Percentiles rank a stretch among this genome's conserved stretches.
Evolutionary conservation across 164 flowering plant genomes (phyloP).

Genomic region (Stephania japonica): DNA sequence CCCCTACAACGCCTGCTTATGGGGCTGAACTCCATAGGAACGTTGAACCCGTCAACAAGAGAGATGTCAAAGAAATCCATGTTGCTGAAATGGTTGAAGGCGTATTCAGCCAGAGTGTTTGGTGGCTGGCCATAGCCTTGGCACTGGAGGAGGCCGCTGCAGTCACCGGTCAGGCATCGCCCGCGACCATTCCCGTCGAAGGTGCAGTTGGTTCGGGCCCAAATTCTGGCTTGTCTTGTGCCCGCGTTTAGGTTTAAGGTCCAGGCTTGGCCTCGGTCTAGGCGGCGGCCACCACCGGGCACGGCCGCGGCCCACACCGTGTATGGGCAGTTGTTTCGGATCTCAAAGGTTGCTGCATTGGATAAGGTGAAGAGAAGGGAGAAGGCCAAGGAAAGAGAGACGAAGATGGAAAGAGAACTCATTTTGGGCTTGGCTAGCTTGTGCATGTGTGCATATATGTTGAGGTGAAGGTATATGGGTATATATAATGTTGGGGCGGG

Average conservation of each 20-base stretch:
- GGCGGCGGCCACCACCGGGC: conserved; percentile 10
- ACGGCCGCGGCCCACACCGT: conserved; percentile 8
- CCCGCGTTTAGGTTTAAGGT: neutral
- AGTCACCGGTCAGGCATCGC: conserved; percentile 8
- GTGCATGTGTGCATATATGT: neutral
- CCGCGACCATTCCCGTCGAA: conserved; percentile 9
- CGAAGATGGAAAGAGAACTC: neutral
- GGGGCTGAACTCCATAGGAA: conserved; percentile 11
- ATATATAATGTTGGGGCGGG: neutral
- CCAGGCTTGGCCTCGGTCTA: neutral
- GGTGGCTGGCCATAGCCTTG: conserved; percentile 1
- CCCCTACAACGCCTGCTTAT: neutral
- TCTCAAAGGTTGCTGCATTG: conserved; percentile 9
- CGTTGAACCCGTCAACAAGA: conserved; percentile 9
- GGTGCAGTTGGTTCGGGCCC: conserved; percentile 13
- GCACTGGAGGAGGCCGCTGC: conserved; percentile 10
- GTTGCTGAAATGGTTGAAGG: conserved; percentile 7
- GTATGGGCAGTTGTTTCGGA: conserved; percentile 4
- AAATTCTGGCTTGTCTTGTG: neutral
- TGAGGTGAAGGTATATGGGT: neutral
- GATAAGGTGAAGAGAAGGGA: neutral
- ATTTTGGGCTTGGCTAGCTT: neutral
- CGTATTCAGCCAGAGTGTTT: conserved; percentile 10
- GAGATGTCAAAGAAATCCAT: conserved; percentile 9
- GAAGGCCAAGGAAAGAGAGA: neutral